Base-by-base conservation (phyloP, 1,284 basidiomycete species). In the Ustilago esculenta region DNA sequence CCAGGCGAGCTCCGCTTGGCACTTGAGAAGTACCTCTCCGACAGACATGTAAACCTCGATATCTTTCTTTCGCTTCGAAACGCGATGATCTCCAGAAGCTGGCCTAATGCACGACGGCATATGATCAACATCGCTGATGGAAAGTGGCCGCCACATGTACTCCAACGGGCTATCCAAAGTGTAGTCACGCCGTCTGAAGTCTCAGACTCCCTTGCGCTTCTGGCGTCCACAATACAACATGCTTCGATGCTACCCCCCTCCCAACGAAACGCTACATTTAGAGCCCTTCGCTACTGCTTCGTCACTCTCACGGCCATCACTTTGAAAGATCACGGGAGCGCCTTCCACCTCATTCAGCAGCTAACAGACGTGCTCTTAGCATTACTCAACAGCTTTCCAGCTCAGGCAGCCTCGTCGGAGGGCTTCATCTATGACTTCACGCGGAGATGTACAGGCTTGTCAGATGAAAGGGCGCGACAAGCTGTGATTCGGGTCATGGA, bases 141-240 rank as follows among this genome's bases (percentile, higher is more conserved):
- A 7, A 36, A 15, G 11, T 69, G 66, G 66, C 66, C 66, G 5
- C 14, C 44, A 4, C 39, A 45, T 14, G 35, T 69, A 5, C 59
- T 69, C 1, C 25, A n/a, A 12, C 54, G 46, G 11, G 41, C 54
- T 14, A 37, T 59, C 18, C 12, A 21, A 2, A 51, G 20, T 2
- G 55, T 69, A 10, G 27, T 23, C 11, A 63, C 66, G 7, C 49
- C 54, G 1, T 55, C 54, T 24, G 66, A 69, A 17, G 35, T 57
- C 12, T 63, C 58, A 1, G 66, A 69, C 23, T 45, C 66, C 12
- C 30, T 69, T 33, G 66, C 66, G 3, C 33, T 68, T 11, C 34
- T 68, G 1, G 35, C 39, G 8, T 33, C 33, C 3, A 21, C 37
- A 11, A 33, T 54, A 8, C 24, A 42, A 8, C n/a, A 41, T 10